Conservation (phyloP, 208 protist genomes). For the Leishmania arabica region DNA sequence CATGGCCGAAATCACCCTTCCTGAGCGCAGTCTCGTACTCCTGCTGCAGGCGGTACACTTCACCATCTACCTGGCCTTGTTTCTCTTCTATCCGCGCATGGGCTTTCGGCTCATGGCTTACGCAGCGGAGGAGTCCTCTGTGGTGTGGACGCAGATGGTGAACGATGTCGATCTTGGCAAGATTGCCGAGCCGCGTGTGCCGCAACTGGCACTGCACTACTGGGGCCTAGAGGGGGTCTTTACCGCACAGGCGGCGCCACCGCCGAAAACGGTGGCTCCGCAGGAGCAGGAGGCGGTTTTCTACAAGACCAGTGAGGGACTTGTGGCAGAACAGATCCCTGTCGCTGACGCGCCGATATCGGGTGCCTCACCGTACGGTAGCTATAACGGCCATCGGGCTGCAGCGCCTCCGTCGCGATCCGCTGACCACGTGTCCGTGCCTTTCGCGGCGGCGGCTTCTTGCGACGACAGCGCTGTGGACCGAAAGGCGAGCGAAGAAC, state of each 20-base stretch:
- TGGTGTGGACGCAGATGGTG: constrained; percentile 88
- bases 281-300: constrained; percentile 7
- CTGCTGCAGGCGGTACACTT: constrained; percentile 56
- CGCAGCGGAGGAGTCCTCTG: constrained; percentile 76
- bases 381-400: neutral
- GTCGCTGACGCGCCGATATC: neutral
- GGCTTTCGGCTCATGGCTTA: constrained; percentile 78
- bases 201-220: constrained; percentile 56
- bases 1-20: constrained; percentile 60
- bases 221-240: constrained; percentile 59
- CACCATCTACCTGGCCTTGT: constrained; percentile 49
- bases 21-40: constrained; percentile 57
- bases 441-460: neutral
- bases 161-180: constrained; percentile 84
- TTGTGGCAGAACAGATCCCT: neutral
- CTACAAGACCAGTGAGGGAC: neutral
- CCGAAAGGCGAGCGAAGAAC: neutral
- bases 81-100: constrained; percentile 67
- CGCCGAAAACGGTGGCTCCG: constrained; percentile 20
- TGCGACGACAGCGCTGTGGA: neutral
- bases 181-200: constrained; percentile 48
- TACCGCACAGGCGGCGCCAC: constrained; percentile 24
- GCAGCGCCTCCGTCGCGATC: neutral
- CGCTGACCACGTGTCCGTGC: neutral
- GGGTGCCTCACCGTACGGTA: neutral